Evolutionary conservation across 176 grass and related monocot species (phyloP), one percentile per base, ranked within the genome.

Genomic region (Eragrostis nindensis): DNA sequence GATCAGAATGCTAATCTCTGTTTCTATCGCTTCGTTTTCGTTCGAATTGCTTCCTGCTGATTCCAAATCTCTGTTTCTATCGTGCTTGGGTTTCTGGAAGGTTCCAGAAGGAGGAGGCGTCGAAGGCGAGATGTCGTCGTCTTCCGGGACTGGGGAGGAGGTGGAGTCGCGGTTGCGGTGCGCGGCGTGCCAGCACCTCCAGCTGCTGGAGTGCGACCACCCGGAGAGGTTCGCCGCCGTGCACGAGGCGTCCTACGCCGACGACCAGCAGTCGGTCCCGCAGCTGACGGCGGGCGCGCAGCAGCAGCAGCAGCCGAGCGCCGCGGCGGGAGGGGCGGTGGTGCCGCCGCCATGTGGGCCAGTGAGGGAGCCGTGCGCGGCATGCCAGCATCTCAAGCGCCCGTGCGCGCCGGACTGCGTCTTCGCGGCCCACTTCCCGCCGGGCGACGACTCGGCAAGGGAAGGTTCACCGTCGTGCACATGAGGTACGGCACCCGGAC

Each of bases 341-440:
- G 32, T 36, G 32, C 32, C 32, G 32, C 32, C 32, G 32, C 32
- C 32, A n/a, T n/a, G n/a, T n/a, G n/a, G n/a, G n/a, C n/a, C n/a
- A n/a, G n/a, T n/a, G n/a, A n/a, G n/a, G n/a, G n/a, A n/a, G 32
- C 32, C 32, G 32, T 36, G 32, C 32, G 32, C 32, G 32, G 32
- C 32, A 4, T 36, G 32, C 32, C 1, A 36, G 32, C 4, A 36
- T 36, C 32, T 36, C 32, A 4, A 36, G 32, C 32, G 32, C 32
- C 32, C 32, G 32, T 36, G 32, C 32, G 32, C 88, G 78, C 90
- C 90, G 8, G 90, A 91, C 70, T 97, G 93, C 75, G 88, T 97
- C 62, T 93, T 97, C 62, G 90, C 94, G 48, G 88, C 94, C 61
- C 93, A 97, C 82, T 97, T 97, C 79, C 94, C 94, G 61, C 88